These are phyloP conservation scores for Dipodascopsis uninucleata DNA, from an alignment of 805 yeast genomes.

Conservation along the genomic window DNA sequence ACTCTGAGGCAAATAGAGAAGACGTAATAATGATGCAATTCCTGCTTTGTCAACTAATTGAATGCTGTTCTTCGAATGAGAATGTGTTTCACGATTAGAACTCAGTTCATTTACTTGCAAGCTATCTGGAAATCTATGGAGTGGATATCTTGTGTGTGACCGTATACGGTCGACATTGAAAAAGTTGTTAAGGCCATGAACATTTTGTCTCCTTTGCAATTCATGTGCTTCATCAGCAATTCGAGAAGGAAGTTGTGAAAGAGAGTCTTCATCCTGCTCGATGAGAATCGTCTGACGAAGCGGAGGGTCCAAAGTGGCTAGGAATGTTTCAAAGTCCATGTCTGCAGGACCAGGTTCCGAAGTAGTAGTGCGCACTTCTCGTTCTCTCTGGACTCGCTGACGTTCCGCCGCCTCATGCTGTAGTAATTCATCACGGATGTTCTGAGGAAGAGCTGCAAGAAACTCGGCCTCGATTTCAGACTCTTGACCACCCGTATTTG, in stretches of 20 bases:
- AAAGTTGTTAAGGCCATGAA: slow-evolving; percentile 9
- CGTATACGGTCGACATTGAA: slow-evolving; percentile 9
- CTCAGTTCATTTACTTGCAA: slow-evolving; percentile 18
- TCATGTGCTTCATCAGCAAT: slow-evolving; percentile 36
- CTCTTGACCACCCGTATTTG: slow-evolving; percentile 42
- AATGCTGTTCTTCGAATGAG: slow-evolving; percentile 45
- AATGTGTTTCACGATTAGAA: slow-evolving; percentile 33
- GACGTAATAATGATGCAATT: slow-evolving; percentile 64
- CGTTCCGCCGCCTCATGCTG: slow-evolving; percentile 32
- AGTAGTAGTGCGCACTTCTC: slow-evolving; percentile 20
- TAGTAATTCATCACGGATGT: slow-evolving; percentile 45
- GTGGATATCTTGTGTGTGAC: slow-evolving; percentile 1
- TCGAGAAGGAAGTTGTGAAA: slow-evolving; percentile 33
- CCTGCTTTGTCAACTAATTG: slow-evolving; percentile 75
- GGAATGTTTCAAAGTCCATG: slow-evolving; percentile 33
- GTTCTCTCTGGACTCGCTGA: slow-evolving; percentile 26
- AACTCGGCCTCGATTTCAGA: slow-evolving; percentile 75
- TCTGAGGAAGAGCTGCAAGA: slow-evolving; percentile 72
- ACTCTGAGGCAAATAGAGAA: slow-evolving; percentile 70
- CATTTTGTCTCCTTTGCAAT: slow-evolving; percentile 21
- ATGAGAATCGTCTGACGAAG: slow-evolving; percentile 34
- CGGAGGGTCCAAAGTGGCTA: slow-evolving; percentile 36
- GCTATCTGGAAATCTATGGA: slow-evolving; percentile 9
- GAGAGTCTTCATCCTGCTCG: slow-evolving; percentile 35
- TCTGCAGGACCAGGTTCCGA: slow-evolving; percentile 20